Base-by-base conservation (phyloP, 2,329 filamentous ascomycete genomes). In the Teratosphaeria nubilosa region DNA sequence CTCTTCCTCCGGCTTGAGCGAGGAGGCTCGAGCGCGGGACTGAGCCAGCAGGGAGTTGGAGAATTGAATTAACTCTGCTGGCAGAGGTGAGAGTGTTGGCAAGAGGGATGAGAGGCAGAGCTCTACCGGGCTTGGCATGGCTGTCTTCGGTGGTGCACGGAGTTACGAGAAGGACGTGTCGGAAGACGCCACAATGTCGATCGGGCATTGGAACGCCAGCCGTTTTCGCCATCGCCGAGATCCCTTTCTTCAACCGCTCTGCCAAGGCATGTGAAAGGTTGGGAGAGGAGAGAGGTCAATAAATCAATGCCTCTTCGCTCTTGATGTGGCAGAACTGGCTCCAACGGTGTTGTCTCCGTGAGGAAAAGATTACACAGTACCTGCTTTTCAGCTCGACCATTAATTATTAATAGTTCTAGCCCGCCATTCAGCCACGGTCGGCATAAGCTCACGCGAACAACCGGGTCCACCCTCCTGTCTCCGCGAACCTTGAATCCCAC, bases 1-100 rank as follows among this genome's bases (percentile, higher is more conserved):
- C 72, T 96, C 91, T 72, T 96, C 91, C 58, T 95, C 90, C 2
- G 85, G 81, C 70, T 91, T 95, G 56, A 96, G 78, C 16, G 82
- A 87, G 68, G 84, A 86, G 54, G 89, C 90, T 66, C 85, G 86
- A 68, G 85, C 84, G 34, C 89, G 84, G 13, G 90, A 95, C 72
- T 94, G 90, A 1, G 88, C 86, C 51, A 95, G 82, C 6, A 95
- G 77, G 9, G 86, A 90, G 55, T 80, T 78, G 1, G 90, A 85
- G 10, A 91, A 80, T 58, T 88, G 83, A 58, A 89, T 73, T 5
- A 95, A 82, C n/a, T 84, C 79, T 11, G 80, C 77, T 0, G 89
- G 88, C 0, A 92, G 76, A 31, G 82, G 81, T 61, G 84, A 84
- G 68, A 88, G 81, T 0, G 86, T 87, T 1, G 90, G 90, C 58